Percentiles rank a stretch among this genome's conserved stretches.
phyloP scores from a whole-genome alignment of 2,329 filamentous ascomycete genomes.

The Sclerotinia sclerotiorum region DNA sequence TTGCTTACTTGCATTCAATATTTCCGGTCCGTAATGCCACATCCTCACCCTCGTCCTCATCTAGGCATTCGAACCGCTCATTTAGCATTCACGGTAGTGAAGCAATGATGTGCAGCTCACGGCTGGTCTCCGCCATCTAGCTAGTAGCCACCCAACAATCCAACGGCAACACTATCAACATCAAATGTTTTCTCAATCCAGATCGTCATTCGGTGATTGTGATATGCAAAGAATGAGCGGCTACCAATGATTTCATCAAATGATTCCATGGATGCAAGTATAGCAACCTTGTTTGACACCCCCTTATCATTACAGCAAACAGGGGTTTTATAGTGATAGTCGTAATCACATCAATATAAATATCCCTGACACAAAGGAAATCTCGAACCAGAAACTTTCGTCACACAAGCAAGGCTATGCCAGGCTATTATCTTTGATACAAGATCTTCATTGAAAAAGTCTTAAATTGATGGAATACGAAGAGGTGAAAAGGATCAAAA shows the following conservation, averaged over 20 bases:
- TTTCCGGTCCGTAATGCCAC: not conserved
- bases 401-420: conserved; percentile 3
- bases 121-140: not conserved
- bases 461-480: not conserved
- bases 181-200: not conserved
- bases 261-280: not conserved
- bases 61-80: not conserved
- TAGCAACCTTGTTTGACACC: not conserved
- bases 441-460: conserved; percentile 5
- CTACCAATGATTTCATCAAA: not conserved
- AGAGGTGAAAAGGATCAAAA: not conserved
- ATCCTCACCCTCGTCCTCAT: not conserved
- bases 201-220: conserved; percentile 9
- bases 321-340: conserved; percentile 2
- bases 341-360: conserved; percentile 2
- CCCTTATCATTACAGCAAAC: not conserved
- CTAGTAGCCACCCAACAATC: not conserved
- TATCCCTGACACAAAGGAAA: not conserved
- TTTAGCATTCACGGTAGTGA: not conserved
- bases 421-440: not conserved
- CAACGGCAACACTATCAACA: not conserved
- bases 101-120: conserved; percentile 6
- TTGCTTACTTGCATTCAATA: conserved; percentile 10
- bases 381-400: conserved; percentile 7
- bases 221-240: conserved; percentile 5